Percentiles rank a stretch among this genome's conserved stretches.
phyloP scores from a whole-genome alignment of 2,329 filamentous ascomycete species.

The Verticillium nubilum region DNA sequence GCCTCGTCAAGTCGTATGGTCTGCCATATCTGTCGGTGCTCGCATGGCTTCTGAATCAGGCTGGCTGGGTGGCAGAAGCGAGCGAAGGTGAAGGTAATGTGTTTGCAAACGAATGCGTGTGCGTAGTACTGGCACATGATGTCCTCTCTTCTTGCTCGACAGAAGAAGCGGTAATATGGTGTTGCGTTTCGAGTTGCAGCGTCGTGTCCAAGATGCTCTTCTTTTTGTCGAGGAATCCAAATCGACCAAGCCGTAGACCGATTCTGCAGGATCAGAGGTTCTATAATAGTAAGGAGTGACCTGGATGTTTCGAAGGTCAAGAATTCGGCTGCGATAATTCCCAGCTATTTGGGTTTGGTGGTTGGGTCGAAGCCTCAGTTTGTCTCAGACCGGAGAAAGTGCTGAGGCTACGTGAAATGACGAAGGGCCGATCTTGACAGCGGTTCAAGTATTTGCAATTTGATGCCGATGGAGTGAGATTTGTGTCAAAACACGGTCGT shows the following conservation, averaged over 20 bases:
- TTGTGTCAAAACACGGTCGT: neutral
- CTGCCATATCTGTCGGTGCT: conserved; percentile 26
- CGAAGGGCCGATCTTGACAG: neutral
- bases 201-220: too few relatives aligned
- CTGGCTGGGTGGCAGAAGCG: conserved; percentile 27
- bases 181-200: neutral
- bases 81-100: conserved; percentile 26
- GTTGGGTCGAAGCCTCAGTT: too few relatives aligned
- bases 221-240: too few relatives aligned
- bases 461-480: neutral
- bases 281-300: too few relatives aligned
- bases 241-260: too few relatives aligned
- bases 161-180: neutral
- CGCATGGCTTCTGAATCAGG: conserved; percentile 29
- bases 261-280: too few relatives aligned
- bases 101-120: conserved; percentile 28
- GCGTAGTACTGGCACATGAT: conserved; percentile 33
- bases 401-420: neutral
- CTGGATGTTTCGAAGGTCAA: too few relatives aligned
- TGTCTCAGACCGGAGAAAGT: too few relatives aligned
- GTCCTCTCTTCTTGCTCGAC: neutral
- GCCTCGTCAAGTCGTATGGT: conserved; percentile 27
- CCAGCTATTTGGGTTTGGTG: too few relatives aligned
- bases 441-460: neutral
- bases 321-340: too few relatives aligned